Conservation (phyloP, 805 yeast species). For the Schwanniomyces sp. region DNA sequence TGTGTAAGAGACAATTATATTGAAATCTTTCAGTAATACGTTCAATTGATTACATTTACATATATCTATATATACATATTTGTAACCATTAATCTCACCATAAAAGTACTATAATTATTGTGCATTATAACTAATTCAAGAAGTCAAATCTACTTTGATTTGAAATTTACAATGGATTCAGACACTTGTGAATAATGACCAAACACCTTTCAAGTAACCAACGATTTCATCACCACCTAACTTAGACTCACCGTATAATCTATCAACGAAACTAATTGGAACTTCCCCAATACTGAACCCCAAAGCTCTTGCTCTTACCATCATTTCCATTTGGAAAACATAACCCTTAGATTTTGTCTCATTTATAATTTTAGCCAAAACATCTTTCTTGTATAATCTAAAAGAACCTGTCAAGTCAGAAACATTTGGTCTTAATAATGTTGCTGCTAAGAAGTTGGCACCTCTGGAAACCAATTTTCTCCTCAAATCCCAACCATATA, state of each 20-base stretch:
- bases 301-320: slow-evolving; percentile 76
- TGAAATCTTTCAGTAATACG: neutral
- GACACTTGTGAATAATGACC: slow-evolving; percentile 65
- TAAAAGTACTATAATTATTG: neutral
- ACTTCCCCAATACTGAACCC: slow-evolving; percentile 77
- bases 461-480: slow-evolving; percentile 76
- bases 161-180: slow-evolving; percentile 17
- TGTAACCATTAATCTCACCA: neutral
- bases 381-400: slow-evolving; percentile 72
- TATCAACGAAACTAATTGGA: slow-evolving; percentile 75
- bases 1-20: neutral
- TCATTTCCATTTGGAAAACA: slow-evolving; percentile 87
- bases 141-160: neutral
- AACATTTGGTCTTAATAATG: slow-evolving; percentile 68
- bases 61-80: neutral
- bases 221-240: slow-evolving; percentile 81
- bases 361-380: slow-evolving; percentile 61
- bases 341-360: slow-evolving; percentile 75
- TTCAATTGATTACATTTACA: neutral
- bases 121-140: neutral
- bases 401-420: slow-evolving; percentile 77
- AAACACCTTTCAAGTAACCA: slow-evolving; percentile 74
- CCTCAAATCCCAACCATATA: slow-evolving; percentile 81
- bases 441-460: slow-evolving; percentile 75
- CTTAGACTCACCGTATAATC: slow-evolving; percentile 76